These are phyloP conservation scores for Clonostachys sp. DNA, from an alignment of 2,329 filamentous ascomycete species.

Conservation along the genomic window DNA sequence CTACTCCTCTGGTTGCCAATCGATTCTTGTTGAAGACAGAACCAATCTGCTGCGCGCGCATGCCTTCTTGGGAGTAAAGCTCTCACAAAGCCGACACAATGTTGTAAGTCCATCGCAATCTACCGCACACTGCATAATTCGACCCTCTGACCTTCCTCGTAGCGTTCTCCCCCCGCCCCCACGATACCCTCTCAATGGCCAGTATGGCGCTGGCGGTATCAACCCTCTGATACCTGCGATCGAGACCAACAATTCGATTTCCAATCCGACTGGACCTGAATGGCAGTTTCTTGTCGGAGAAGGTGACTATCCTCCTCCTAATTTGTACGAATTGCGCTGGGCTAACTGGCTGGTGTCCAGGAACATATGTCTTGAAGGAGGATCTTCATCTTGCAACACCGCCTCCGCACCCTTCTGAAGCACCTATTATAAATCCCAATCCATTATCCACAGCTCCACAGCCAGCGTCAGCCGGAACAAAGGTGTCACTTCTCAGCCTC, in stretches of 20 bases:
- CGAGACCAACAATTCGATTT: conserved; percentile 89
- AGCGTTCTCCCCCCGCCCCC: conserved; percentile 84
- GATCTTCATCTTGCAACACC: conserved; percentile 90
- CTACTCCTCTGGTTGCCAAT: too few relatives aligned
- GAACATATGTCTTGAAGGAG: conserved; percentile 86
- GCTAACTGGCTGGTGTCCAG: conserved; percentile 33
- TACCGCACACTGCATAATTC: too few relatives aligned
- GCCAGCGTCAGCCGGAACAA: conserved; percentile 81
- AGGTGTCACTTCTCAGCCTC: conserved; percentile 72
- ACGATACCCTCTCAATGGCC: conserved; percentile 71
- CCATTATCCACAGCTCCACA: conserved; percentile 81
- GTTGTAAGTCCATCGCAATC: conserved; percentile 13
- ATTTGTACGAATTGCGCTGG: conserved; percentile 2
- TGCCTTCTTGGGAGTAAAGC: background rate
- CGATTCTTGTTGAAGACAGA: too few relatives aligned
- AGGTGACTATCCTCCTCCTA: conserved; percentile 45
- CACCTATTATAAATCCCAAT: conserved; percentile 81
- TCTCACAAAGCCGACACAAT: conserved; percentile 6
- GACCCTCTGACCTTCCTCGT: conserved; percentile 4
- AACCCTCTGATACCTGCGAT: conserved; percentile 70
- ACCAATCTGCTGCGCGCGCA: background rate
- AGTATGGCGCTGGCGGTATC: conserved; percentile 66
- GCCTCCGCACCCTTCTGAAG: conserved; percentile 91
- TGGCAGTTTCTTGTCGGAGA: conserved; percentile 91
- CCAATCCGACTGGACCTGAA: conserved; percentile 74